A percentile compares a stretch with the other conserved stretches of the same genome.
phyloP scores from a whole-genome alignment of 176 grass and related monocot genomes.

The sorghum (Sorghum bicolor) region Sorghum_bicolor_NCBIv3 NC_012871.2:67158501-67159000 shows the following conservation, averaged over 20 bases:
- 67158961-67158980: slow-evolving; percentile 24
- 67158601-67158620: slow-evolving; percentile 25
- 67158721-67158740: slow-evolving; percentile 32
- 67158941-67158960: slow-evolving; percentile 8
- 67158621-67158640: slow-evolving; percentile 1
- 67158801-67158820: slow-evolving; percentile 34
- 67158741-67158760: slow-evolving; percentile 19
- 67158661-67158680: slow-evolving; percentile 27
- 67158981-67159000: slow-evolving; percentile 38
- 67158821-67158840: slow-evolving; percentile 45
- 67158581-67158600: slow-evolving; percentile 41
- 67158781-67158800: slow-evolving; percentile 48
- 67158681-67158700: slow-evolving; percentile 27
- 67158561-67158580: slow-evolving; percentile 43
- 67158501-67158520: slow-evolving; percentile 39
- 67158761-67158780: slow-evolving; percentile 30
- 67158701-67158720: slow-evolving; percentile 29
- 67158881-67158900: slow-evolving; percentile 18
- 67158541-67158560: slow-evolving; percentile 27
- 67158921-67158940: slow-evolving; percentile 30
- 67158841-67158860: slow-evolving; percentile 31
- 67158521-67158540: slow-evolving; percentile 28
- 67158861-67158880: slow-evolving; percentile 29
- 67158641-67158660: slow-evolving; percentile 37
- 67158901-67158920: slow-evolving; percentile 30